These are phyloP conservation scores for Neobulgaria alba DNA, from an alignment of 2,329 filamentous ascomycete species.

Conservation along the genomic window DNA sequence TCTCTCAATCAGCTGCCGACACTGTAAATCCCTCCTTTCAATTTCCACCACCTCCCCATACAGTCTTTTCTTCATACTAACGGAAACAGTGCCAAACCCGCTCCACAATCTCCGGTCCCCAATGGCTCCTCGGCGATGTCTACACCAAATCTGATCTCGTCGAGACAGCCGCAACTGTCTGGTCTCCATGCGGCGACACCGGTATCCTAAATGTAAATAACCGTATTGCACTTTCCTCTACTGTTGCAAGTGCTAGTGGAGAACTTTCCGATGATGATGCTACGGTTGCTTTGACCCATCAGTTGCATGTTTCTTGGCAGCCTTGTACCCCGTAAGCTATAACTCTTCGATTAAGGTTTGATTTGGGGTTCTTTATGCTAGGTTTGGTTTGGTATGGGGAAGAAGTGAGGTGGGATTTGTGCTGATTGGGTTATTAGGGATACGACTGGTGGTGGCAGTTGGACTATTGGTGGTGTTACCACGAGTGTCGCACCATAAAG, in stretches of 20 bases:
- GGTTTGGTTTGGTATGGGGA: too few relatives aligned
- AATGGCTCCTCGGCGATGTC: slow-evolving; percentile 13
- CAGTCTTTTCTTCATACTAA: too few relatives aligned
- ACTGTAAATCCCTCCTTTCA: too few relatives aligned
- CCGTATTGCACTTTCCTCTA: slow-evolving; percentile 12
- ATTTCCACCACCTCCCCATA: too few relatives aligned
- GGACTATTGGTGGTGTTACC: slow-evolving; percentile 4
- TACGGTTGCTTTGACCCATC: slow-evolving; percentile 15
- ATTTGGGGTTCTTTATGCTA: too few relatives aligned
- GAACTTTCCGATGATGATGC: slow-evolving; percentile 18
- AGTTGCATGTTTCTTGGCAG: slow-evolving; percentile 15
- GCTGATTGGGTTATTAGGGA: too few relatives aligned
- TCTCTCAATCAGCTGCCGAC: slow-evolving; percentile 15
- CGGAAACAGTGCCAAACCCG: slow-evolving; percentile 9
- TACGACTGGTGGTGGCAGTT: slow-evolving; percentile 1
- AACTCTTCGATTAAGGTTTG: too few relatives aligned
- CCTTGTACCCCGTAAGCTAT: slow-evolving; percentile 1
- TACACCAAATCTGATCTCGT: slow-evolving; percentile 17
- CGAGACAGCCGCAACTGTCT: slow-evolving; percentile 14
- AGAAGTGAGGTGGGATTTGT: too few relatives aligned
- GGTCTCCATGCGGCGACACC: slow-evolving; percentile 17
- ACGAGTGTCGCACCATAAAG: too few relatives aligned
- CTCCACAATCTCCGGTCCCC: slow-evolving; percentile 11
- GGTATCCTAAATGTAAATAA: slow-evolving; percentile 19
- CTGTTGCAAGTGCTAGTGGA: slow-evolving; percentile 4